Conservation (phyloP, 139 green algal genomes). For the Ulvella scutata region DNA sequence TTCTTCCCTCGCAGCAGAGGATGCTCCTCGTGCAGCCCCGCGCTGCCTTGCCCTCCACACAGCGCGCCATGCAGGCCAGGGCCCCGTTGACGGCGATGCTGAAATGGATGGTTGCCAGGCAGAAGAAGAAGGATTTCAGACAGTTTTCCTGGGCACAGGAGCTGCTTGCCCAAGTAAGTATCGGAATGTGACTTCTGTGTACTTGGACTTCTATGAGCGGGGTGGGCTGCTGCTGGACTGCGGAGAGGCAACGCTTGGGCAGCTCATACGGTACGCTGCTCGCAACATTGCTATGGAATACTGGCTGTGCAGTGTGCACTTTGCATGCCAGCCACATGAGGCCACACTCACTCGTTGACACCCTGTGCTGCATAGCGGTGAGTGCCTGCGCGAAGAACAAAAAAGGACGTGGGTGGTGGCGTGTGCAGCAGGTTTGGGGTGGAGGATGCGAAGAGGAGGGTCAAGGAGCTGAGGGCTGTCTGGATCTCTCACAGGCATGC, state of each 20-base stretch:
- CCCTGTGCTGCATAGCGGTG: background rate
- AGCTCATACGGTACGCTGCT: slow-evolving; percentile 52
- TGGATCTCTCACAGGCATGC: slow-evolving; percentile 96
- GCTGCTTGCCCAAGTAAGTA: slow-evolving; percentile 80
- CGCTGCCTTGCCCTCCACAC: no score
- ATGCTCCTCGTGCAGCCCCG: no score
- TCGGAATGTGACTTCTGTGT: slow-evolving; percentile 82
- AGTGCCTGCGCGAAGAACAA: background rate
- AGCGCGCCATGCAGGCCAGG: background rate
- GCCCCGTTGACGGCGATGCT: background rate
- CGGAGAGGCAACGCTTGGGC: slow-evolving; percentile 75
- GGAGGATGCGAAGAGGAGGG: slow-evolving; percentile 11
- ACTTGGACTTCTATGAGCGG: slow-evolving; percentile 48
- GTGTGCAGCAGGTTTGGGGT: background rate
- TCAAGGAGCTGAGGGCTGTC: slow-evolving; percentile 22
- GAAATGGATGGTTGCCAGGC: background rate
- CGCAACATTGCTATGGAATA: background rate
- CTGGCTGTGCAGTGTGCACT: background rate
- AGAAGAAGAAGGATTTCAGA: slow-evolving; percentile 16
- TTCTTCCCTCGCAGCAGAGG: background rate
- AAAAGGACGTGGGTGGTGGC: background rate
- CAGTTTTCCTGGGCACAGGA: slow-evolving; percentile 43
- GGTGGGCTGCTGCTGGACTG: slow-evolving; percentile 77
- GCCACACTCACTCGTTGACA: background rate
- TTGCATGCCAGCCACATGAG: background rate